Evolutionary conservation across 106 monocot genomes (phyloP).

Genomic region (Acanthochlamys bracteata): DNA sequence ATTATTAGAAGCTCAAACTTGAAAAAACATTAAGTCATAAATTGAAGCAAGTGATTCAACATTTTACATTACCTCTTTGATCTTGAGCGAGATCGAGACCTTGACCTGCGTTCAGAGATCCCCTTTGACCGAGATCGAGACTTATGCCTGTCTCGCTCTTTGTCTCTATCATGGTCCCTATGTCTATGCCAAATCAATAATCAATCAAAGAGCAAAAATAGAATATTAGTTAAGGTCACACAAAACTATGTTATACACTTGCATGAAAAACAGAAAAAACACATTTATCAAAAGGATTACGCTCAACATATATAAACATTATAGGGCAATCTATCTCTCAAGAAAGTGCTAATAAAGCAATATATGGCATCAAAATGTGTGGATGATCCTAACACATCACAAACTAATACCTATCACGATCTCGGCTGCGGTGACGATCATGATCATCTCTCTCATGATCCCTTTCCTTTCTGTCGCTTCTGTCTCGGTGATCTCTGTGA

Average conservation of each 20-base stretch:
- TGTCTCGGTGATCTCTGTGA: conserved; percentile 5
- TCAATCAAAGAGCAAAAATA: background rate
- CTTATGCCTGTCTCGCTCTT: conserved; percentile 40
- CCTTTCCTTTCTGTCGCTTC: conserved; percentile 12
- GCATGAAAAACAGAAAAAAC: too few species aligned
- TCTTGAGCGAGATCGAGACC: conserved; percentile 64
- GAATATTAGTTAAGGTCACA: background rate
- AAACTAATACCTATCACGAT: conserved; percentile 33
- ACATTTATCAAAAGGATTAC: too few species aligned
- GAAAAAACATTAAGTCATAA: background rate
- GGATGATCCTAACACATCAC: background rate
- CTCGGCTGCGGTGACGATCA: conserved; percentile 30
- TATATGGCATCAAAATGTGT: background rate
- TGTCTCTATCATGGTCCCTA: conserved; percentile 54
- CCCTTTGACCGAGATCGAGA: conserved; percentile 51
- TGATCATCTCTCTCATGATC: conserved; percentile 24
- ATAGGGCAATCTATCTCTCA: too few species aligned
- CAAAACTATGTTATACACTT: background rate
- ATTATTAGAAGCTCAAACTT: background rate
- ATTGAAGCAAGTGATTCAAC: background rate
- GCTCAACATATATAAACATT: too few species aligned
- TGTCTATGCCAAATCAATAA: conserved; percentile 23
- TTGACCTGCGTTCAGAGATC: conserved; percentile 50
- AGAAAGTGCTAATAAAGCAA: background rate
- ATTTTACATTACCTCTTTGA: conserved; percentile 54